Evolutionary conservation across 2,329 filamentous ascomycete species (phyloP).

Genomic region (Geosmithia morbida): DNA sequence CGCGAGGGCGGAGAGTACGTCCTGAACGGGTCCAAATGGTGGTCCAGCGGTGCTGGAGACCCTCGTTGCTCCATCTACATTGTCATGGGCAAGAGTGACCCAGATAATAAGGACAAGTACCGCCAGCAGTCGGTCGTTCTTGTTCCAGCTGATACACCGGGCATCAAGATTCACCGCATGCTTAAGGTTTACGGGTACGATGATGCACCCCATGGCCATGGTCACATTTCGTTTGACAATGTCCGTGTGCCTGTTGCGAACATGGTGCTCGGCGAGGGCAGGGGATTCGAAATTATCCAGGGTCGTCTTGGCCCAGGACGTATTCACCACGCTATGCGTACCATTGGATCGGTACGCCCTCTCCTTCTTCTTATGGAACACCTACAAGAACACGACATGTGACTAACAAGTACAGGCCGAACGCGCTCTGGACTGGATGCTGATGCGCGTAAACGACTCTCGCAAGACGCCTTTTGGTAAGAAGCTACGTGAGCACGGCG

Average conservation of each 20-base stretch:
- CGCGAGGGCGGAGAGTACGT: slow-evolving; percentile 80
- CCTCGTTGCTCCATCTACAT: slow-evolving; percentile 86
- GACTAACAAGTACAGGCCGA: slow-evolving; percentile 42
- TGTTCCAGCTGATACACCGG: slow-evolving; percentile 66
- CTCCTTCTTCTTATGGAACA: background rate
- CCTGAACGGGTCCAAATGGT: slow-evolving; percentile 97
- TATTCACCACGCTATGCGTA: slow-evolving; percentile 96
- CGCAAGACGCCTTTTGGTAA: slow-evolving; percentile 86
- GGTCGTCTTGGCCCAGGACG: slow-evolving; percentile 88
- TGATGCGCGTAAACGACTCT: slow-evolving; percentile 86
- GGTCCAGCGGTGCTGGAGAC: slow-evolving; percentile 92
- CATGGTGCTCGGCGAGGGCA: slow-evolving; percentile 83
- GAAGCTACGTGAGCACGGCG: slow-evolving; percentile 73
- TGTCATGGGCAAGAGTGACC: slow-evolving; percentile 88
- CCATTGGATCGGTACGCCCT: slow-evolving; percentile 64
- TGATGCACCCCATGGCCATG: slow-evolving; percentile 96
- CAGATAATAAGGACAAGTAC: slow-evolving; percentile 63
- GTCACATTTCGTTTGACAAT: slow-evolving; percentile 78
- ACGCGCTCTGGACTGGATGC: slow-evolving; percentile 84
- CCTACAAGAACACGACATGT: background rate
- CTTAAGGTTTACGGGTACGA: slow-evolving; percentile 90
- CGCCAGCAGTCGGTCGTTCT: slow-evolving; percentile 87
- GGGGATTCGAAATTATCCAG: slow-evolving; percentile 97
- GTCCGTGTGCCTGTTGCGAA: slow-evolving; percentile 75
- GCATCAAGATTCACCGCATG: slow-evolving; percentile 90